Evolutionary conservation across 2,329 filamentous ascomycete species (phyloP).

Genomic region (Verticillium klebahnii): DNA sequence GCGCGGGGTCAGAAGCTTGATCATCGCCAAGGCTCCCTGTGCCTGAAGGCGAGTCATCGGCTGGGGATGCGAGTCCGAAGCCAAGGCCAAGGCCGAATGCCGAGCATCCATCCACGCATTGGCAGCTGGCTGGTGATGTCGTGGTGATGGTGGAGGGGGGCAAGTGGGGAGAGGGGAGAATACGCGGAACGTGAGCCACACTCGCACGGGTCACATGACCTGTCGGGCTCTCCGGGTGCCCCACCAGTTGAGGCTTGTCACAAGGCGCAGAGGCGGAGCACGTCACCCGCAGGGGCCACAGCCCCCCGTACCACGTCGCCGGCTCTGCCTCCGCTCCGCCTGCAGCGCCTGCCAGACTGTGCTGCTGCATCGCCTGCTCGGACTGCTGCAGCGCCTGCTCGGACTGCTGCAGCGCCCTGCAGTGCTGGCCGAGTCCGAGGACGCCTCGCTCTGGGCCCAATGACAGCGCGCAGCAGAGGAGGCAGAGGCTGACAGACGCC

Average conservation of each 20-base stretch:
- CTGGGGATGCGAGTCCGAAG: neutral
- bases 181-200: neutral
- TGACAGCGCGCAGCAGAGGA: neutral
- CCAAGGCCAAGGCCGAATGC: neutral
- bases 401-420: too few relatives aligned
- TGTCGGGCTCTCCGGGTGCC: neutral
- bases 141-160: too few relatives aligned
- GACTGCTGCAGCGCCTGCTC: too few relatives aligned
- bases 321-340: neutral
- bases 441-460: neutral
- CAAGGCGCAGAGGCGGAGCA: neutral
- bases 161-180: neutral
- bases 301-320: too few relatives aligned
- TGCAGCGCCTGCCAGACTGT: too few relatives aligned
- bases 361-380: too few relatives aligned
- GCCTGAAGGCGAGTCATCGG: neutral
- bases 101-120: neutral
- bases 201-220: neutral
- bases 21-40: neutral
- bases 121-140: neutral
- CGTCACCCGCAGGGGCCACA: neutral
- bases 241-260: neutral
- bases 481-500: neutral
- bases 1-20: neutral
- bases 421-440: neutral